These are phyloP conservation scores for Geranium brycei DNA, from an alignment of 345 rosid genomes.

Conservation along the genomic window DNA sequence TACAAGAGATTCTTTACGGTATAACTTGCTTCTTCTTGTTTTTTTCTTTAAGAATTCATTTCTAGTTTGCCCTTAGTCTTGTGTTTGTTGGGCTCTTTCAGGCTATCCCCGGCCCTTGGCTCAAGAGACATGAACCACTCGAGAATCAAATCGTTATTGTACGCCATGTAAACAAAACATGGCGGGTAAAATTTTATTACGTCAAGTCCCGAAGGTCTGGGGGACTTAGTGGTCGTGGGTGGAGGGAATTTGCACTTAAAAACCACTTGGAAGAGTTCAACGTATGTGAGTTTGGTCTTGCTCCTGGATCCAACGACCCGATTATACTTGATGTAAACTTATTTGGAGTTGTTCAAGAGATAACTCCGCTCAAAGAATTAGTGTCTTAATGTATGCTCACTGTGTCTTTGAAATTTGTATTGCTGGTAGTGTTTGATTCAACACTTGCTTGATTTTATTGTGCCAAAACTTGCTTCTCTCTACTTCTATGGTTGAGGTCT, in stretches of 20 bases:
- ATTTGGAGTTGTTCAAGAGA: conserved; percentile 15
- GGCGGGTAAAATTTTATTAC: conserved; percentile 13
- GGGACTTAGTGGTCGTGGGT: conserved; percentile 15
- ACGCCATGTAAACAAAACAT: conserved; percentile 13
- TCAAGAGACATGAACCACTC: conserved; percentile 9
- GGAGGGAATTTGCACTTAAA: conserved; percentile 30
- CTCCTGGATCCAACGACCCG: conserved; percentile 2
- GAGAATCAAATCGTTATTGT: conserved; percentile 23
- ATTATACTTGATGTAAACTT: conserved; percentile 23
- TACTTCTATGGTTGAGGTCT: too few species aligned
- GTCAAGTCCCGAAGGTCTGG: conserved; percentile 14
- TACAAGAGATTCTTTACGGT: conserved; percentile 21
- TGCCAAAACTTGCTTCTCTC: too few species aligned
- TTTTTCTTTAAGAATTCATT: background rate
- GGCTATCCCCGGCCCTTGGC: conserved; percentile 24
- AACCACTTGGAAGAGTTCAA: conserved; percentile 27
- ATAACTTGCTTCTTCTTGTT: background rate
- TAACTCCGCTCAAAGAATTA: conserved; percentile 3
- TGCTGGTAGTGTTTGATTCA: too few species aligned
- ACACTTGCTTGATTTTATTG: too few species aligned
- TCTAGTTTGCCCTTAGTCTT: too few species aligned
- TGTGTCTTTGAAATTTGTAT: too few species aligned
- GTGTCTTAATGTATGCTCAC: too few species aligned
- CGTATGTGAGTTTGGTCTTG: conserved; percentile 30
- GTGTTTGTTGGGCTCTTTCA: conserved; percentile 9